Evolutionary conservation across 345 rosid species (phyloP).

Genomic region (Excoecaria agallocha): DNA sequence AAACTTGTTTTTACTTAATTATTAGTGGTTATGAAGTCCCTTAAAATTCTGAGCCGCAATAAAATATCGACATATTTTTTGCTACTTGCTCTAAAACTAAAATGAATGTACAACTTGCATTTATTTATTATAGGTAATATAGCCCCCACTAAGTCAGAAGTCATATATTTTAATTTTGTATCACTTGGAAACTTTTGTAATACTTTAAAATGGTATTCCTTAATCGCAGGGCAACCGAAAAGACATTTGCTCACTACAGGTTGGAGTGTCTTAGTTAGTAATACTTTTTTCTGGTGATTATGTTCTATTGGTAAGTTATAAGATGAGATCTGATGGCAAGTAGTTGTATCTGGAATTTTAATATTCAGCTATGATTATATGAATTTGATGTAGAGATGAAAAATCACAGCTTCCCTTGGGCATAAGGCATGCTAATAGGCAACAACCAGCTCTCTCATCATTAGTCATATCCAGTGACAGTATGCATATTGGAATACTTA

Average conservation of each 20-base stretch:
- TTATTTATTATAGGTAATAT: neutral
- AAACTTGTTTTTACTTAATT: too few species aligned
- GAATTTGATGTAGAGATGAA: conserved; percentile 67
- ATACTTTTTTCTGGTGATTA: conserved; percentile 94
- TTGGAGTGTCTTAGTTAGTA: conserved; percentile 93
- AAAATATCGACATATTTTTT: too few species aligned
- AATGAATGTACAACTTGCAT: neutral
- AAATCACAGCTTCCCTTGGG: conserved; percentile 89
- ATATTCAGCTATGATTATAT: conserved; percentile 18
- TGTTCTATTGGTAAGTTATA: conserved; percentile 83
- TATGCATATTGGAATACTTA: too few species aligned
- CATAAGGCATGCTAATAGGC: conserved; percentile 80
- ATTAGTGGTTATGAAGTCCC: too few species aligned
- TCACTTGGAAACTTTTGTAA: neutral
- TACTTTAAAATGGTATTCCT: conserved; percentile 10
- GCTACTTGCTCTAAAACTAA: neutral
- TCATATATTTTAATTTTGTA: neutral
- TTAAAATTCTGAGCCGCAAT: too few species aligned
- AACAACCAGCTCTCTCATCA: conserved; percentile 88
- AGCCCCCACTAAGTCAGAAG: neutral
- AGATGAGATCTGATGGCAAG: neutral
- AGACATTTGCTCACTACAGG: conserved; percentile 91
- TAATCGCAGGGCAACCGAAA: conserved; percentile 78
- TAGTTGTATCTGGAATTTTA: conserved; percentile 14
- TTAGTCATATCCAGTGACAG: conserved; percentile 94